Percentiles rank a stretch among this genome's conserved stretches.
Evolutionary conservation across 306 rosid genomes (phyloP).

Genomic region (Ammopiptanthus mongolicus): DNA sequence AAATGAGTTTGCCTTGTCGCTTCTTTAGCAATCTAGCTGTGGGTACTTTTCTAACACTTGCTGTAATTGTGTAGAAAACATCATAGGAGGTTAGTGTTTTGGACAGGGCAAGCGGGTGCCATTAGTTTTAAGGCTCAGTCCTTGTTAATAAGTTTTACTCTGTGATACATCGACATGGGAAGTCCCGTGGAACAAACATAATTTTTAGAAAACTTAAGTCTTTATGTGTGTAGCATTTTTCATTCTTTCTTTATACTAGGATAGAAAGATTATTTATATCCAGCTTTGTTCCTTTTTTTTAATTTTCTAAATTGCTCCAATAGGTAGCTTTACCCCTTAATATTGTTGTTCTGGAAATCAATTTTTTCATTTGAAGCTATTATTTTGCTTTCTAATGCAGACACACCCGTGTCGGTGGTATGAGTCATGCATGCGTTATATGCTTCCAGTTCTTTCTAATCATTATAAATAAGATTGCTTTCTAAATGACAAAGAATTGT

Average conservation of each 20-base stretch:
- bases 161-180: neutral
- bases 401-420: neutral
- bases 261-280: neutral
- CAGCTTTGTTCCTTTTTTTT: neutral
- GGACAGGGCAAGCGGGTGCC: neutral
- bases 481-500: neutral
- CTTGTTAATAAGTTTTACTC: neutral
- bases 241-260: neutral
- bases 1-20: no score
- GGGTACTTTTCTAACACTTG: neutral
- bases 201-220: neutral
- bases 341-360: neutral
- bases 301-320: neutral
- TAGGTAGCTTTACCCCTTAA: neutral
- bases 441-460: neutral
- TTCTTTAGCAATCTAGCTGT: neutral
- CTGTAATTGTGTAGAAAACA: neutral
- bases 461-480: neutral
- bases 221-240: neutral
- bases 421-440: no score
- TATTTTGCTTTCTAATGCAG: neutral
- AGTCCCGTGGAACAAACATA: neutral
- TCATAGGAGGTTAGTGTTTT: neutral
- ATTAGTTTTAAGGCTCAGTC: neutral
- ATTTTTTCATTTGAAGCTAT: neutral